These are phyloP conservation scores for Yarrowia sp. DNA, from an alignment of 805 yeast genomes.

Conservation along the genomic window DNA sequence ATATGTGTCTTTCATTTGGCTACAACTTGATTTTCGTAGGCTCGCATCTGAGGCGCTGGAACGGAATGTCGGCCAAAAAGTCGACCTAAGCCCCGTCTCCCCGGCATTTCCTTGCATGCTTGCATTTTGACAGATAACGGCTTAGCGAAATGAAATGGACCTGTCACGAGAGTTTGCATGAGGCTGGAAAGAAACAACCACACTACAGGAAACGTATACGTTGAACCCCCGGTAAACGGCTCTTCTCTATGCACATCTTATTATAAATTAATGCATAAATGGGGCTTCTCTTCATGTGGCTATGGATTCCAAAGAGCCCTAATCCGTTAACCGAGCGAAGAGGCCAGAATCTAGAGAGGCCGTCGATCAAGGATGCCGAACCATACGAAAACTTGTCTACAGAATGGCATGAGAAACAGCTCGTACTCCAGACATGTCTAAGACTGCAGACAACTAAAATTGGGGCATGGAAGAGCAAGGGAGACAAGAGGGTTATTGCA, in stretches of 20 bases:
- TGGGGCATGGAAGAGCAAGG: too few species aligned
- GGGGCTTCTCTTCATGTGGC: background rate
- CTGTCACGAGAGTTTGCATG: too few species aligned
- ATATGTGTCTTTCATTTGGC: background rate
- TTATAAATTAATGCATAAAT: background rate
- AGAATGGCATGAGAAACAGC: too few species aligned
- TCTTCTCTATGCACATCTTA: background rate
- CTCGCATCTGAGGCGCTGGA: background rate
- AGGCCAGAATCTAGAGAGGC: background rate
- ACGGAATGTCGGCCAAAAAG: background rate
- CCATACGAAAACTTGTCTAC: too few species aligned
- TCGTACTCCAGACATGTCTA: too few species aligned
- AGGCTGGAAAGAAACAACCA: too few species aligned
- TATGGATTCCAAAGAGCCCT: background rate
- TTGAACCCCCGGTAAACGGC: background rate
- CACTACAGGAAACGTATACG: background rate
- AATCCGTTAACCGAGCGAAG: background rate
- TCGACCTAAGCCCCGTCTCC: background rate
- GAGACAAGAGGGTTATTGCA: too few species aligned
- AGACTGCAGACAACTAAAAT: too few species aligned
- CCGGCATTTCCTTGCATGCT: background rate
- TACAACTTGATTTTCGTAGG: background rate
- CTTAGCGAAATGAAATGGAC: background rate
- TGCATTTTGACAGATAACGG: constrained; percentile 1
- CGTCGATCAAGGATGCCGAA: too few species aligned